Base-by-base conservation (phyloP, 345 rosid genomes). In the Rhodomyrtus tomentosa region DNA sequence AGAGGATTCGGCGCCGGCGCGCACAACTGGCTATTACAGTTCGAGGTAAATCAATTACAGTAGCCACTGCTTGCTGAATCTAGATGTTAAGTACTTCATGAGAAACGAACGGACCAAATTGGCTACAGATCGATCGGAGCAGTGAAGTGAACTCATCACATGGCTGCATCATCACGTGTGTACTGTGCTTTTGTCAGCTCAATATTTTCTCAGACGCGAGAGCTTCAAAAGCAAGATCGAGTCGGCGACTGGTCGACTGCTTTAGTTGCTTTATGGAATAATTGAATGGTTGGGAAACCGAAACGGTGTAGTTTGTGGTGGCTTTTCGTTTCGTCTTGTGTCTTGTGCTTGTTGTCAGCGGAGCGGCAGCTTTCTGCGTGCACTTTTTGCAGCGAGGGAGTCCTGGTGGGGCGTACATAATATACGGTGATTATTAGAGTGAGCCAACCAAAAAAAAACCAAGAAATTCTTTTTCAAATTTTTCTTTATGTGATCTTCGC, bases 1-100 rank as follows among this genome's bases (percentile, higher is more conserved):
- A 90, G 88, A 88, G 99, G 99, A 85, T 94, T 88, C 86, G 98
- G 99, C 14, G 91, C 93, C 82, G 98, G 99, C 84, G 87, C 87
- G 59, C 51, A 88, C 89, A 94, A 94, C 89, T 96, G 98, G 99
- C 91, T 96, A 86, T 84, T 96, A 85, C 98, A 94, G 87, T 94
- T 96, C 85, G 99, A 96, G 98, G 99, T 96, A 91, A 83, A 24
- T 59, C 15, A 15, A 36, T 32, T n/a, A 21, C 24, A 25, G 10
- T 16, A 4, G 11, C 1, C 79, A 36, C 14, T 20, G 2, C 12
- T 16, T 0, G 2, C 25, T 68, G 79, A 68, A 68, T 68, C 45
- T 36, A 18, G 25, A 8, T 32, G 9, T 18, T 10, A 21, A 68
- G n/a, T 20, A 18, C 25, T 36, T 38, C 45, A 18, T 5, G 79